Evolutionary conservation across 257 asterid species (phyloP).

Genomic region (Catharanthus roseus): DNA sequence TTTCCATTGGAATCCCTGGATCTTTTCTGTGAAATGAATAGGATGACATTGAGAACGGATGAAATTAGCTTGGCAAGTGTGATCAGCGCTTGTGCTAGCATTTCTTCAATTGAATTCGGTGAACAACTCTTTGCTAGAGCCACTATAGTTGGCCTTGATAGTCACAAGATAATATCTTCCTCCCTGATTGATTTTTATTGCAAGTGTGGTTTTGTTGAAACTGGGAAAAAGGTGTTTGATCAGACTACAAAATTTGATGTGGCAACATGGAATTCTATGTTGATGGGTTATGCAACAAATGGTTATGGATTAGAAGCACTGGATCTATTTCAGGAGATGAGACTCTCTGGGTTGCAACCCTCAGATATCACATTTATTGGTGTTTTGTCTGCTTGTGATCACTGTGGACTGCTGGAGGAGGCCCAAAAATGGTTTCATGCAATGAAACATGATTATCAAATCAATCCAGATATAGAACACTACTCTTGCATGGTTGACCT

Average conservation of each 20-base stretch:
- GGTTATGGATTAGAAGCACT: conserved; percentile 66
- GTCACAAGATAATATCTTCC: conserved; percentile 51
- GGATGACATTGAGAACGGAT: conserved; percentile 43
- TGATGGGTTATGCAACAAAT: conserved; percentile 91
- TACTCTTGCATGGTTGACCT: conserved; percentile 93
- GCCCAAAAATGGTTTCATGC: conserved; percentile 60
- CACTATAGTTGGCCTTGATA: conserved; percentile 49
- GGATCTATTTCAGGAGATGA: conserved; percentile 63
- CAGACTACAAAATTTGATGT: conserved; percentile 46
- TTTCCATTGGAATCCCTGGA: conserved; percentile 61
- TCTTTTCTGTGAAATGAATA: conserved; percentile 62
- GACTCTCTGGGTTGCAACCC: conserved; percentile 39
- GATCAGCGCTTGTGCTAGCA: conserved; percentile 77
- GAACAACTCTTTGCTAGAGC: conserved; percentile 77
- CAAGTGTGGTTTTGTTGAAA: conserved; percentile 62
- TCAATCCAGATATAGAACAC: conserved; percentile 75
- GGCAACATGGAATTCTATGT: conserved; percentile 74
- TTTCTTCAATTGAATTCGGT: conserved; percentile 59
- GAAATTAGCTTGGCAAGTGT: conserved; percentile 56
- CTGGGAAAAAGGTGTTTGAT: conserved; percentile 54
- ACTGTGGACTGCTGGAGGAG: conserved; percentile 84
- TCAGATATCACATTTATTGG: conserved; percentile 62
- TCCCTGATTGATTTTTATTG: conserved; percentile 75
- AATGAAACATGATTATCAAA: conserved; percentile 52
- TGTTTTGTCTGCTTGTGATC: conserved; percentile 86